Conservation (phyloP, 371 early-diverging fungal species). For the Dichotomocladium elegans region DNA sequence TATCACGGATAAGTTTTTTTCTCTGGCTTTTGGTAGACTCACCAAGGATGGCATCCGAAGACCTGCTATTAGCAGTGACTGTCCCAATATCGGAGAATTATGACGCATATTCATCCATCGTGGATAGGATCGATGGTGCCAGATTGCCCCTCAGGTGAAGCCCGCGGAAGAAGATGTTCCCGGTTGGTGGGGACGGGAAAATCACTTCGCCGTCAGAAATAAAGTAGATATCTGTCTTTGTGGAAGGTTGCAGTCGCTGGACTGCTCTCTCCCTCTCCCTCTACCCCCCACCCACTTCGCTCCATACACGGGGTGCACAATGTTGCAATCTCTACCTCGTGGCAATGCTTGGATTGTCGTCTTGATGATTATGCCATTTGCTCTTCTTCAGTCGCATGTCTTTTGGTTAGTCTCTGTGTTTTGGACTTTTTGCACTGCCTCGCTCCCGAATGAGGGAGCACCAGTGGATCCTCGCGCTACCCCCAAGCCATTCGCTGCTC, state of each 20-base stretch:
- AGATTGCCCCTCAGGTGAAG: too few species aligned
- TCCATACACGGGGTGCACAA: background rate
- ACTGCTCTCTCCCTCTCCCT: background rate
- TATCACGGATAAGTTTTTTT: too few species aligned
- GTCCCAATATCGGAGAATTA: too few species aligned
- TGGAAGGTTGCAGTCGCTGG: background rate
- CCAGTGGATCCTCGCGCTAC: too few species aligned
- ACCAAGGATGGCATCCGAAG: too few species aligned
- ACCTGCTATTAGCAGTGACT: too few species aligned
- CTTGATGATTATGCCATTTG: conserved; percentile 6
- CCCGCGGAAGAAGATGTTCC: too few species aligned
- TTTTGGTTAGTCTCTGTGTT: conserved; percentile 14
- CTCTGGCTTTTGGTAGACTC: too few species aligned
- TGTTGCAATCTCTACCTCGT: background rate
- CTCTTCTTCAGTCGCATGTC: conserved; percentile 10
- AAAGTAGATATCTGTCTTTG: background rate
- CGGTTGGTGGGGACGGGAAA: too few species aligned
- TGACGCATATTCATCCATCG: too few species aligned
- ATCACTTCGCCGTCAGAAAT: background rate
- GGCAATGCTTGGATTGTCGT: background rate
- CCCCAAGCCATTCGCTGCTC: background rate
- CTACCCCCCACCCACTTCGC: background rate
- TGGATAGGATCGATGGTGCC: too few species aligned
- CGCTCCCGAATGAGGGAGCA: background rate
- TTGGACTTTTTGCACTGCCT: conserved; percentile 8